phyloP scores from a whole-genome alignment of 73 alveolate genomes.

The Breviolum minutum region DNA sequence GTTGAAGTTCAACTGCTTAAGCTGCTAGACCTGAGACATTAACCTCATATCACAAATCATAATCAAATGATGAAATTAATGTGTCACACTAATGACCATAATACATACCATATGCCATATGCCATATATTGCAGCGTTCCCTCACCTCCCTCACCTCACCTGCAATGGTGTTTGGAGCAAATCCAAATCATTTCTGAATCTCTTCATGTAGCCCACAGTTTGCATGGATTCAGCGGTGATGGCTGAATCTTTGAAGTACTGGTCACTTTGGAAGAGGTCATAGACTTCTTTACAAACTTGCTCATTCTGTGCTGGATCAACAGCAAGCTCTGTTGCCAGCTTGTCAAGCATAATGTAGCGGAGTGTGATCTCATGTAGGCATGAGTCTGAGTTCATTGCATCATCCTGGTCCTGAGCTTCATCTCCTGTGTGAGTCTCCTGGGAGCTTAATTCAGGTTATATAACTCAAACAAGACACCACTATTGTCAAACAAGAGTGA shows the following conservation, averaged over 20 bases:
- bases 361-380: neutral
- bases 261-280: neutral
- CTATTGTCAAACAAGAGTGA: no score
- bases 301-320: neutral
- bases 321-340: neutral
- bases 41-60: no score
- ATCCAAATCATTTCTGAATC: neutral
- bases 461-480: no score
- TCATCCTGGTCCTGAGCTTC: neutral
- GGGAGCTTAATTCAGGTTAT: no score
- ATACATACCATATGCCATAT: no score
- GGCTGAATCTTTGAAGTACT: neutral
- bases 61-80: no score
- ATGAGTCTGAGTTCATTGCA: neutral
- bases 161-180: neutral
- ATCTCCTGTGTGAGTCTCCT: neutral
- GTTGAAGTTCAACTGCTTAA: no score
- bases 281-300: neutral
- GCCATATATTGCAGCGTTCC: no score
- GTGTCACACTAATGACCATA: no score
- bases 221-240: neutral
- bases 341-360: neutral
- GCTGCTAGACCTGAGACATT: no score
- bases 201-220: neutral
- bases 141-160: no score